phyloP scores from a whole-genome alignment of 306 rosid species.

The Cucurbita ficifolia region DNA sequence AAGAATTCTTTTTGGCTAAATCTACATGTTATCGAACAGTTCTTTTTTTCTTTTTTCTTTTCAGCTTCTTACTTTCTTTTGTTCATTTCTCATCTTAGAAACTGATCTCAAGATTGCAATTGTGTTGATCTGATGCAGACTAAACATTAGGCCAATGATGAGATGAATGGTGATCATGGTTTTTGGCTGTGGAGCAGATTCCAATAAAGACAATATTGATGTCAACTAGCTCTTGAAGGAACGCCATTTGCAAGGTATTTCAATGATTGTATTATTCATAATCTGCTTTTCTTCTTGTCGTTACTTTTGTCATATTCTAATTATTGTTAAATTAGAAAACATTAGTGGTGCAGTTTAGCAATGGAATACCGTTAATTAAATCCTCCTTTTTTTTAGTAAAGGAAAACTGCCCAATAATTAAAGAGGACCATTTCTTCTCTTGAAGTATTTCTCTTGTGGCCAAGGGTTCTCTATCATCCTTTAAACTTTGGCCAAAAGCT shows the following conservation, averaged over 20 bases:
- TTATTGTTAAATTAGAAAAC: neutral
- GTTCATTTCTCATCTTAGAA: neutral
- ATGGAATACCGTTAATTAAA: neutral
- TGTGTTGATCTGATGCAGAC: neutral
- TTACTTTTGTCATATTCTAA: constrained; percentile 1
- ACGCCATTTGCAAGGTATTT: constrained; percentile 3
- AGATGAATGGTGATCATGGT: neutral
- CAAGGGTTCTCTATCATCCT: neutral
- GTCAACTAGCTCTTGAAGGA: neutral
- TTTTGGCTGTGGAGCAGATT: neutral
- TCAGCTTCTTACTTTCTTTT: neutral
- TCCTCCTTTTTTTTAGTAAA: neutral
- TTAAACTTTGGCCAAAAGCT: neutral
- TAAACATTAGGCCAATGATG: neutral
- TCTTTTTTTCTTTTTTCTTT: neutral
- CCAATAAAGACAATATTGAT: constrained; percentile 1
- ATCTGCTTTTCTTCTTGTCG: neutral
- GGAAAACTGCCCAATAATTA: neutral
- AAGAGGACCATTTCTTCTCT: neutral
- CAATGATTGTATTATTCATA: neutral
- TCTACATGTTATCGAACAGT: neutral
- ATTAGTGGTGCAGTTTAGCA: neutral
- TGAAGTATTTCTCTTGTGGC: neutral
- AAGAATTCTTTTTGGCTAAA: neutral
- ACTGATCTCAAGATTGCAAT: neutral